Percentiles rank a stretch among this genome's conserved stretches.
Evolutionary conservation across 306 rosid species (phyloP).

Genomic region (Quercus wislizeni): DNA sequence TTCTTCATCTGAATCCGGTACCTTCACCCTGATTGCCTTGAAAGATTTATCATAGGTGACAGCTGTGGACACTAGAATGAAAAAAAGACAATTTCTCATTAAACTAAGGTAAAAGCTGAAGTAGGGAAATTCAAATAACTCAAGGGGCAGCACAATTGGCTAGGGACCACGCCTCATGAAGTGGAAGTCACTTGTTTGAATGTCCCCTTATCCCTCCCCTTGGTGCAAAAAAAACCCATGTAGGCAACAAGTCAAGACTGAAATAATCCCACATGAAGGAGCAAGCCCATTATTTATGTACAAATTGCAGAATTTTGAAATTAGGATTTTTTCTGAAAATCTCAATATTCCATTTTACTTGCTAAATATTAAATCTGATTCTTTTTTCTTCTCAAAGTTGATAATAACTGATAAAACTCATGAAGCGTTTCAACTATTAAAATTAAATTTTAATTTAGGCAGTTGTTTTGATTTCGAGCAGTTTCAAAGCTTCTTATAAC

Average conservation of each 20-base stretch:
- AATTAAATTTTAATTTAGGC: not conserved
- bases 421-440: not conserved
- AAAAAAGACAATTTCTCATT: slow-evolving; percentile 17
- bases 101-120: slow-evolving; percentile 5
- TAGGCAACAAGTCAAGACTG: not conserved
- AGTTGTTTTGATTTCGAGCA: not conserved
- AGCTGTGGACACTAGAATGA: slow-evolving; percentile 77
- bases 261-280: not conserved
- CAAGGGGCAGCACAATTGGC: too few species aligned
- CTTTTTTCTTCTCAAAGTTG: too few species aligned
- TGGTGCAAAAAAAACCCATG: not conserved
- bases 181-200: too few species aligned
- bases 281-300: not conserved
- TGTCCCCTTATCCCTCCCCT: too few species aligned
- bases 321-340: not conserved
- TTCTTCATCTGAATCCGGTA: slow-evolving; percentile 87
- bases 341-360: not conserved
- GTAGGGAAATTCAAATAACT: not conserved
- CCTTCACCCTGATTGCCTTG: slow-evolving; percentile 87
- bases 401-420: not conserved
- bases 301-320: not conserved
- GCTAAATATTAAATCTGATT: not conserved
- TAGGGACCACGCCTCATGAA: too few species aligned
- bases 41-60: slow-evolving; percentile 83
- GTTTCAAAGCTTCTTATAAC: not conserved